Percentiles rank a stretch among this genome's conserved stretches.
phyloP scores from a whole-genome alignment of 768 basidiomycete species.

The Suillus hirtellus region DNA sequence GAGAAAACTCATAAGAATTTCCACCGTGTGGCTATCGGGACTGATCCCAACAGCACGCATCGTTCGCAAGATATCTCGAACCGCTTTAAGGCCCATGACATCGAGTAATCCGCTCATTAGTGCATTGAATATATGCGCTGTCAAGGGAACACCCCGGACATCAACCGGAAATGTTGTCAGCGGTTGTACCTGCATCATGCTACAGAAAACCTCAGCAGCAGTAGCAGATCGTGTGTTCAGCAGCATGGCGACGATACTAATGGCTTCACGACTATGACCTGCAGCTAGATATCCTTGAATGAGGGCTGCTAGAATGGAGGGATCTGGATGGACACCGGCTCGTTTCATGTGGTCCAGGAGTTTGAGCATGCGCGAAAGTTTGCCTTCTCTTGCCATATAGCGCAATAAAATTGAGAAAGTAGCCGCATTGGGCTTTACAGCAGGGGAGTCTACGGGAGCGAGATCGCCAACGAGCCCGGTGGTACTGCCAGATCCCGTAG shows the following conservation, averaged over 20 bases:
- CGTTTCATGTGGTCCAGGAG: slow-evolving; percentile 50
- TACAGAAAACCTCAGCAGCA: slow-evolving; percentile 12
- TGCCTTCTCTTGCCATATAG: slow-evolving; percentile 44
- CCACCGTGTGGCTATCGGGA: slow-evolving; percentile 55
- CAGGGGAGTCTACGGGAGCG: slow-evolving; percentile 14
- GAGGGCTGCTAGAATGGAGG: slow-evolving; percentile 51
- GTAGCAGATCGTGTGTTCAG: slow-evolving; percentile 35
- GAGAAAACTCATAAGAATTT: slow-evolving; percentile 56
- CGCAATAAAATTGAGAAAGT: slow-evolving; percentile 69
- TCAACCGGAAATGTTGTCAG: slow-evolving; percentile 22
- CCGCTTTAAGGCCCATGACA: slow-evolving; percentile 49
- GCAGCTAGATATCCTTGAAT: slow-evolving; percentile 54
- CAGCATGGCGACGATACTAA: slow-evolving; percentile 50
- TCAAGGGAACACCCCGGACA: slow-evolving; percentile 35
- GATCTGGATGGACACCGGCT: slow-evolving; percentile 45
- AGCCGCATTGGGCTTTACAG: slow-evolving; percentile 47
- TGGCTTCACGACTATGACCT: slow-evolving; percentile 49
- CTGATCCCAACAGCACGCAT: slow-evolving; percentile 54
- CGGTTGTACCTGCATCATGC: slow-evolving; percentile 21
- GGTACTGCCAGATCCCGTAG: slow-evolving; percentile 18
- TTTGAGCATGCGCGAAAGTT: slow-evolving; percentile 45
- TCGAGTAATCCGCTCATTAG: slow-evolving; percentile 52
- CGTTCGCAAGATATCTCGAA: slow-evolving; percentile 47
- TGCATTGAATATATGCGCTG: slow-evolving; percentile 59
- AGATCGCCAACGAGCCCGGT: slow-evolving; percentile 32